Conservation (phyloP, 2,329 filamentous ascomycete genomes). For the Exophiala xenobiotica region DNA sequence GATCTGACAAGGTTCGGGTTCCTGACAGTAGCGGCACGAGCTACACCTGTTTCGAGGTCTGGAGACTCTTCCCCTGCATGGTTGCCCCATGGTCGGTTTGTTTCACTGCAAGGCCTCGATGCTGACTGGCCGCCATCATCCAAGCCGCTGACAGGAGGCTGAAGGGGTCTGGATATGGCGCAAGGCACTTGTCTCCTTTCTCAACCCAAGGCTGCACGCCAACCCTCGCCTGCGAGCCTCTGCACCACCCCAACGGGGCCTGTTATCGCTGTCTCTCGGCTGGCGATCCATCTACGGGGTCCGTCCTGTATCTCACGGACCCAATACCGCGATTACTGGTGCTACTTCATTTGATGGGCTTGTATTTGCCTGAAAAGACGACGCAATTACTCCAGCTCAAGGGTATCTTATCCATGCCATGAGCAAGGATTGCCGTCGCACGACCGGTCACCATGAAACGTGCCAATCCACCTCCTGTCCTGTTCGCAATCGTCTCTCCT, state of each 20-base stretch:
- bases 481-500: constrained; percentile 8
- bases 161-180: constrained; percentile 4
- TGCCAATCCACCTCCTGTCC: constrained; percentile 25
- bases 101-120: constrained; percentile 8
- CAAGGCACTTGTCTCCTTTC: not conserved
- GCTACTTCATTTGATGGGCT: not conserved
- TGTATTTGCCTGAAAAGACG: constrained; percentile 13
- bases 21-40: constrained; percentile 20
- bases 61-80: constrained; percentile 9
- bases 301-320: not conserved
- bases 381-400: not conserved
- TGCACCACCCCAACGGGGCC: not conserved
- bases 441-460: constrained; percentile 24
- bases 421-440: constrained; percentile 18
- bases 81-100: constrained; percentile 1
- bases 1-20: constrained; percentile 18
- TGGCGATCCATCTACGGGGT: too few relatives aligned
- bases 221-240: not conserved
- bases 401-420: not conserved
- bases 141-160: constrained; percentile 9
- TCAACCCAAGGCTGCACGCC: not conserved
- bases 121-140: constrained; percentile 1
- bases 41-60: constrained; percentile 4
- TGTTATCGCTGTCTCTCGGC: too few relatives aligned
- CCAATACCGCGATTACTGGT: not conserved